Conservation (phyloP, 2,329 filamentous ascomycete species). For the Chaetothyriales sp. region DNA sequence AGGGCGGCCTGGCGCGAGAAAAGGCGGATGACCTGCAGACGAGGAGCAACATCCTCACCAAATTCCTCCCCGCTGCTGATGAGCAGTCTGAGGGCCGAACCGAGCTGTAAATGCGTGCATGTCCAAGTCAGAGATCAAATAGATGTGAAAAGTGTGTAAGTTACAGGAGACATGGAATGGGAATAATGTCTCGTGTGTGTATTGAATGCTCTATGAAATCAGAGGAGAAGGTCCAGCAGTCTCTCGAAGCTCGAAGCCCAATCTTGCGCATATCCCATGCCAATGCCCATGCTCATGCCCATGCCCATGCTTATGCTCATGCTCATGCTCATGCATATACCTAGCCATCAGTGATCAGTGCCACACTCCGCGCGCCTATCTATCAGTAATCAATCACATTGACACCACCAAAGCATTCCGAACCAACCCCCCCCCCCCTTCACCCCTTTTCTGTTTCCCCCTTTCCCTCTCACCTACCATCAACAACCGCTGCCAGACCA, state of each 20-base stretch:
- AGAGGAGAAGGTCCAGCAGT: not conserved
- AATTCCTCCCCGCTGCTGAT: constrained; percentile 51
- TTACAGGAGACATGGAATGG: not conserved
- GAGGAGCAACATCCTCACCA: constrained; percentile 75
- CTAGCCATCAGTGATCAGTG: no score
- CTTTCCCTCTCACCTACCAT: not conserved
- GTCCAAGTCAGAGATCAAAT: not conserved
- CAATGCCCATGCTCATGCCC: not conserved
- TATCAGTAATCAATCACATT: no score
- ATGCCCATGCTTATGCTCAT: no score
- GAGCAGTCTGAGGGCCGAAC: constrained; percentile 45
- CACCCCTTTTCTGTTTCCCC: not conserved
- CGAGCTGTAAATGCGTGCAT: constrained; percentile 47
- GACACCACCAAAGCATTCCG: not conserved
- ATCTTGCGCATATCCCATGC: not conserved
- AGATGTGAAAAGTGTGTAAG: not conserved
- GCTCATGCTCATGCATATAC: no score
- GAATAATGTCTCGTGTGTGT: not conserved
- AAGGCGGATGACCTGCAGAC: constrained; percentile 79
- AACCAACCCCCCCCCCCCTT: no score
- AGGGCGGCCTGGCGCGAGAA: constrained; percentile 67
- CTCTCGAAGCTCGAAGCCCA: not conserved
- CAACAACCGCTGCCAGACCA: not conserved
- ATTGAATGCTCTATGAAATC: not conserved
- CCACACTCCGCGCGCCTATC: not conserved